These are phyloP conservation scores for Arthrinium phaeospermum DNA, from an alignment of 2,329 filamentous ascomycete genomes.

Conservation along the genomic window DNA sequence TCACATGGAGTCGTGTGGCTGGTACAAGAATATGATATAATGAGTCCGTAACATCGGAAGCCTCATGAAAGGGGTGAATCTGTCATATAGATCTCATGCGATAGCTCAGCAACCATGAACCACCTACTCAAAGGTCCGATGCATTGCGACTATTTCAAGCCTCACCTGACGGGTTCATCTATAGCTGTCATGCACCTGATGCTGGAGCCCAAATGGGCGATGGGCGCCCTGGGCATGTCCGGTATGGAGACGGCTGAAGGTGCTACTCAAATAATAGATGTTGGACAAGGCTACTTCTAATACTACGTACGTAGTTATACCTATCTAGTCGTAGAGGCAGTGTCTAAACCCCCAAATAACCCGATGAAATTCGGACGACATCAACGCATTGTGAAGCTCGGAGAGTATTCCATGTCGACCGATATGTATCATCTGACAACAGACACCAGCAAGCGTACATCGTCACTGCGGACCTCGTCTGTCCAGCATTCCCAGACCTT, in stretches of 20 bases:
- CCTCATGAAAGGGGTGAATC: background rate
- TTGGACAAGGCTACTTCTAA: background rate
- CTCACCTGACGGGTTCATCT: background rate
- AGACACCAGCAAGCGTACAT: background rate
- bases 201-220: too few species aligned
- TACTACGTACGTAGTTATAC: background rate
- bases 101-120: background rate
- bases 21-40: background rate
- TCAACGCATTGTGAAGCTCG: background rate
- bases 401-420: background rate
- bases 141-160: background rate
- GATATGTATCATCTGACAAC: background rate
- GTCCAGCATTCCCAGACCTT: background rate
- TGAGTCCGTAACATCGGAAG: background rate
- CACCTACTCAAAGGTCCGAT: background rate
- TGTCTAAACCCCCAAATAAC: background rate
- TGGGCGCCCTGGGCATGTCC: too few species aligned
- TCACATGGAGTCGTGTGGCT: background rate
- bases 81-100: background rate
- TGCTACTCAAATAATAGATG: too few species aligned
- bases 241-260: background rate
- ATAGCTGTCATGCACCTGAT: background rate
- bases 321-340: background rate
- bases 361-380: background rate
- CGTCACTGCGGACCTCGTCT: background rate